phyloP scores from a whole-genome alignment of 2,329 filamentous ascomycete species.

The Penicillium occitanis region DNA sequence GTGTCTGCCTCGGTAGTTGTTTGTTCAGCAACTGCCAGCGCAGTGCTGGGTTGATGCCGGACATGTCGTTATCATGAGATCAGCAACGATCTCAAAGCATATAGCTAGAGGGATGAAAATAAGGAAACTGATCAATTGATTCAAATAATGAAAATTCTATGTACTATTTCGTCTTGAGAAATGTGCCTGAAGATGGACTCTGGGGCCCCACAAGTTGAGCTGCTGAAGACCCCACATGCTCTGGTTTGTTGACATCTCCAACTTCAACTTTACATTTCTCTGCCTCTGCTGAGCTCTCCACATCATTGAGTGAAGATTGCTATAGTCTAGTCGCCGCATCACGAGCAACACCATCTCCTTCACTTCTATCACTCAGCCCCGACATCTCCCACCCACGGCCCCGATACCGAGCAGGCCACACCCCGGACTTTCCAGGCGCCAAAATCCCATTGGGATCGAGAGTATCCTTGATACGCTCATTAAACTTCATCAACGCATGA shows the following conservation, averaged over 20 bases:
- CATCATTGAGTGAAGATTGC: neutral
- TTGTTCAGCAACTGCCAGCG: neutral
- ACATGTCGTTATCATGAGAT: neutral
- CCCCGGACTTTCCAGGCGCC: slow-evolving; percentile 49
- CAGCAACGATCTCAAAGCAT: neutral
- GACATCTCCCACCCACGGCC: slow-evolving; percentile 21
- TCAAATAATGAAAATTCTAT: neutral
- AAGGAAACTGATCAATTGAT: neutral
- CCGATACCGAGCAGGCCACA: slow-evolving; percentile 35
- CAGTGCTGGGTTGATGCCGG: neutral
- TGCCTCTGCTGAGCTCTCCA: neutral
- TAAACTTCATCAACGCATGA: slow-evolving; percentile 44
- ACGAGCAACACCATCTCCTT: slow-evolving; percentile 15
- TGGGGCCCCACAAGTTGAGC: slow-evolving; percentile 4
- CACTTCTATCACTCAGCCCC: neutral
- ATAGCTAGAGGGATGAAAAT: neutral
- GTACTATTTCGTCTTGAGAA: neutral
- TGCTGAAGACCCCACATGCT: neutral
- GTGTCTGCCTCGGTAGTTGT: slow-evolving; percentile 5
- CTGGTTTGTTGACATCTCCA: neutral
- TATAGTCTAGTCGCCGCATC: slow-evolving; percentile 14
- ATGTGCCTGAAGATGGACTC: neutral
- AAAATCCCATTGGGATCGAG: slow-evolving; percentile 52
- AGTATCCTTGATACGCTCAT: slow-evolving; percentile 49
- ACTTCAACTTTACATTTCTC: neutral